A percentile compares a stretch with the other conserved stretches of the same genome.
These are phyloP conservation scores for Brassica cretica DNA, from an alignment of 345 rosid genomes.

Conservation along the genomic window DNA sequence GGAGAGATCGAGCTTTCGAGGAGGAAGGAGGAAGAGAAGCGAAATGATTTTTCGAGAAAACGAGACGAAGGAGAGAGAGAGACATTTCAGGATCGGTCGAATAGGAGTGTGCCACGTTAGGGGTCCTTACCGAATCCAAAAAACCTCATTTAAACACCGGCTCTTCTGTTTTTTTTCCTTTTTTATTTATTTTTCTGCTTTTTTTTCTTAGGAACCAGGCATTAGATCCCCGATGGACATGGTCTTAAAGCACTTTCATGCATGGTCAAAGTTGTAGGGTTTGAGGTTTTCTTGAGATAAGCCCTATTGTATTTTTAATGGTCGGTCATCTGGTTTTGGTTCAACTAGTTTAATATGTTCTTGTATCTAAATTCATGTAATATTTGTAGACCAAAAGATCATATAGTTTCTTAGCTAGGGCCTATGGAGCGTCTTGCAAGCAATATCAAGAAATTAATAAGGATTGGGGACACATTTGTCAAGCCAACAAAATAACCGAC, in stretches of 20 bases:
- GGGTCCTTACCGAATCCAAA: no score
- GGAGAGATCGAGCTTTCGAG: no score
- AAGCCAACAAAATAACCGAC: slow-evolving; percentile 30
- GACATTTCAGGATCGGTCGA: no score
- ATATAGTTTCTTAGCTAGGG: background rate
- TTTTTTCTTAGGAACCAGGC: no score
- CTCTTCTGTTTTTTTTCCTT: no score
- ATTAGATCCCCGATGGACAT: no score
- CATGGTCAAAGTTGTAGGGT: slow-evolving; percentile 3
- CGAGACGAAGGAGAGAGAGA: no score
- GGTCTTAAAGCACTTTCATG: slow-evolving; percentile 3
- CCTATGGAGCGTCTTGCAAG: background rate
- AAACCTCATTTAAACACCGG: no score
- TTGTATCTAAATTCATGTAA: background rate
- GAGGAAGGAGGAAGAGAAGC: no score
- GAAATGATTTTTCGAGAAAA: no score
- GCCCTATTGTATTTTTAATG: background rate
- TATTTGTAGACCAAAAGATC: background rate
- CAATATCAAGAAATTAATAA: background rate
- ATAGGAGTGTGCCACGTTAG: no score
- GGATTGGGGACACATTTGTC: background rate
- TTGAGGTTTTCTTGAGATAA: slow-evolving; percentile 1
- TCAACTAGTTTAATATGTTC: background rate
- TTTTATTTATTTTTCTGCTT: no score
- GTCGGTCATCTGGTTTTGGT: slow-evolving; percentile 2